Evolutionary conservation across 805 yeast species (phyloP).

Genomic region (Pichia manshurica): DNA sequence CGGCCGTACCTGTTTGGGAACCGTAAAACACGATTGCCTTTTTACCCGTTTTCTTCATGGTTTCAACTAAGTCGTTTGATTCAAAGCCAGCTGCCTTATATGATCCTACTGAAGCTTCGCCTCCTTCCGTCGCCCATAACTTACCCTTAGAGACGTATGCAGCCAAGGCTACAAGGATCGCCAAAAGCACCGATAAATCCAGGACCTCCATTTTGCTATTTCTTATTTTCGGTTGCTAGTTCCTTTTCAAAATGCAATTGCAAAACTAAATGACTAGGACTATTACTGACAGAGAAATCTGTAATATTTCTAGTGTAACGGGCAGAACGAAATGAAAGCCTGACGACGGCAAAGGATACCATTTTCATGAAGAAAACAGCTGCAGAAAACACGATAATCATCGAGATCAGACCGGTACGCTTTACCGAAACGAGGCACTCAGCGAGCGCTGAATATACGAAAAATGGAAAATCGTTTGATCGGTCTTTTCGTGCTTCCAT

Average conservation of each 20-base stretch:
- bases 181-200: conserved; percentile 63
- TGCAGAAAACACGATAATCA: no score
- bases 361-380: no score
- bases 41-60: conserved; percentile 56
- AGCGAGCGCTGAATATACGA: no score
- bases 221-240: neutral
- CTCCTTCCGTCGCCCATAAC: conserved; percentile 38
- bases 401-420: no score
- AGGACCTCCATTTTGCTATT: conserved; percentile 57
- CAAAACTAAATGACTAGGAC: no score
- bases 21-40: conserved; percentile 80
- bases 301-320: no score
- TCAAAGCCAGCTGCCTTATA: conserved; percentile 24
- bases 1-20: conserved; percentile 98
- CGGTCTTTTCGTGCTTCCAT: no score
- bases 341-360: no score
- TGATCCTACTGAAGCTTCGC: conserved; percentile 19
- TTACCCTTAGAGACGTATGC: conserved; percentile 64
- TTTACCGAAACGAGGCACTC: no score
- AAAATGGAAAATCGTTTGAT: no score
- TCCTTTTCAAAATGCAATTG: neutral
- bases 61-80: conserved; percentile 50
- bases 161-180: conserved; percentile 57
- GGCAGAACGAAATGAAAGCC: no score
- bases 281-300: no score